Conservation (phyloP, 305 asterid genomes). For the Stenogyne calaminthoides region DNA sequence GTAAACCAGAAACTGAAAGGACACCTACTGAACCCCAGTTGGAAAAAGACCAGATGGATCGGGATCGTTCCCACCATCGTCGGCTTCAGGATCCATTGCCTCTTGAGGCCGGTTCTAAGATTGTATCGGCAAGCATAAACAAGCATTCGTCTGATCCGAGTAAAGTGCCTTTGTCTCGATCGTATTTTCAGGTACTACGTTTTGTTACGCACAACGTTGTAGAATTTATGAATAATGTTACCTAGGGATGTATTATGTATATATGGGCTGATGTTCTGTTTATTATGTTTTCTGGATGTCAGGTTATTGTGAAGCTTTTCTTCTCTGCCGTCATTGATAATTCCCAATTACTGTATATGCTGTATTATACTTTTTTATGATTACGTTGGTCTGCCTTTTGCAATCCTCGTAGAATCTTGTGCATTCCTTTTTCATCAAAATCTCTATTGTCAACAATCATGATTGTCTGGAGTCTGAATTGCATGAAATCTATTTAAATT, state of each 20-base stretch:
- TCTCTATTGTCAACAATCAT: background rate
- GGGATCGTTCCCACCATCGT: conserved; percentile 50
- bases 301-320: conserved; percentile 5
- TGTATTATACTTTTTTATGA: conserved; percentile 3
- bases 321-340: background rate
- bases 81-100: conserved; percentile 54
- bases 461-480: background rate
- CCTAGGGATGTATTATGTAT: background rate
- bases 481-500: background rate
- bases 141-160: conserved; percentile 47
- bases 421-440: background rate
- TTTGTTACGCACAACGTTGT: background rate
- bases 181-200: conserved; percentile 58
- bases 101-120: conserved; percentile 52
- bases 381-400: conserved; percentile 7
- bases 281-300: conserved; percentile 20
- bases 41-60: conserved; percentile 44
- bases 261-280: conserved; percentile 23
- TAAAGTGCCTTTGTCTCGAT: conserved; percentile 52
- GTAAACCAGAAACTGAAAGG: conserved; percentile 62
- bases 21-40: conserved; percentile 28
- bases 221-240: background rate
- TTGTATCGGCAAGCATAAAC: conserved; percentile 39
- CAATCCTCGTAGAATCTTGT: background rate
- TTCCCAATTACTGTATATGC: conserved; percentile 19